phyloP scores from a whole-genome alignment of 2,329 filamentous ascomycete species.

The Epichloe baconii region DNA sequence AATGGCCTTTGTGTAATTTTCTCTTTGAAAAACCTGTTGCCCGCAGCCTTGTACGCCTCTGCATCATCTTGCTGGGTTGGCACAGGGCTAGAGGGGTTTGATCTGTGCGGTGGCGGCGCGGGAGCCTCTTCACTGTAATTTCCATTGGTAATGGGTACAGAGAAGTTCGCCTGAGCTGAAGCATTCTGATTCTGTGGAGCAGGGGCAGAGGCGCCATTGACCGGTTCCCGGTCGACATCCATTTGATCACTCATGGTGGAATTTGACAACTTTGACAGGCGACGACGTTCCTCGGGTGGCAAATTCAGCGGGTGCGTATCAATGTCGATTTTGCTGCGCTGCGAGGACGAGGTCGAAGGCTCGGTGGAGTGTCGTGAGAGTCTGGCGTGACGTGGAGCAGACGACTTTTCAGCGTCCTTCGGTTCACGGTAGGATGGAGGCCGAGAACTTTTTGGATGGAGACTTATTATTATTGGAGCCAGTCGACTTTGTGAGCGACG shows the following conservation, averaged over 20 bases:
- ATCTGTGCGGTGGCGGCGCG: conserved; percentile 59
- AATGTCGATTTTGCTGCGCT: conserved; percentile 45
- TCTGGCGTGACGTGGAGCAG: conserved; percentile 23
- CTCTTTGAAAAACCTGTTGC: conserved; percentile 96
- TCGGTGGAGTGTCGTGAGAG: conserved; percentile 37
- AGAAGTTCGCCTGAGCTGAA: conserved; percentile 31
- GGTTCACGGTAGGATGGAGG: conserved; percentile 18
- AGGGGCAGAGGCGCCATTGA: conserved; percentile 40
- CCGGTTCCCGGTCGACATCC: conserved; percentile 60
- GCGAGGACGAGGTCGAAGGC: conserved; percentile 30
- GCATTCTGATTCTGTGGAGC: conserved; percentile 24
- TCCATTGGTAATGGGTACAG: conserved; percentile 39
- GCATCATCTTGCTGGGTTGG: conserved; percentile 56
- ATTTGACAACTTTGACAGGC: conserved; percentile 54
- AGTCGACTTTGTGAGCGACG: conserved; percentile 25
- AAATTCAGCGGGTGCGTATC: conserved; percentile 83
- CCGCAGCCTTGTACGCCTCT: conserved; percentile 80
- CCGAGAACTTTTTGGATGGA: conserved; percentile 15
- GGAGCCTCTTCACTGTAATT: conserved; percentile 37
- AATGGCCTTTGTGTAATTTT: conserved; percentile 81
- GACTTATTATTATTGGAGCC: conserved; percentile 18
- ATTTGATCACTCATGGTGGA: conserved; percentile 50
- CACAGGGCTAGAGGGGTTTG: conserved; percentile 45
- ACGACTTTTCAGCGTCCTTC: conserved; percentile 8
- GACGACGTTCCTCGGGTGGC: conserved; percentile 75